These are phyloP conservation scores for Ziziphus jujuba DNA, from an alignment of 306 rosid genomes.

Conservation along the genomic window DNA sequence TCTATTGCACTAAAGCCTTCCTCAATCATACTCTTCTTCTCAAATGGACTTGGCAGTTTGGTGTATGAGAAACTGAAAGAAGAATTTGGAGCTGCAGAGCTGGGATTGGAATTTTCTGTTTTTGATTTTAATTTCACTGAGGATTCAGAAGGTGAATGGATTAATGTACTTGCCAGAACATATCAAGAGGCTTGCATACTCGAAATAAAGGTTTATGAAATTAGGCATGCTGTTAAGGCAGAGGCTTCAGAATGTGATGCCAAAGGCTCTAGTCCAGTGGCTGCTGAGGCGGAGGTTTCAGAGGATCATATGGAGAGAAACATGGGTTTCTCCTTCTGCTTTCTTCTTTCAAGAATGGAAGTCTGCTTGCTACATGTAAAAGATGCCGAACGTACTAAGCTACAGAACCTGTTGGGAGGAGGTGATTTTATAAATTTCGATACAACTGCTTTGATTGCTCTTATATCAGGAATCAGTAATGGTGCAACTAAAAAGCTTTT, in stretches of 20 bases:
- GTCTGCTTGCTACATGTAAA: constrained; percentile 19
- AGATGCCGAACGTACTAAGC: constrained; percentile 18
- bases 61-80: constrained; percentile 43
- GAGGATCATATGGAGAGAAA: constrained; percentile 19
- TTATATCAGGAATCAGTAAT: constrained; percentile 84
- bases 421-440: constrained; percentile 64
- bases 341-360: constrained; percentile 48
- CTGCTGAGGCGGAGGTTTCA: constrained; percentile 28
- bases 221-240: constrained; percentile 23
- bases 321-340: constrained; percentile 40
- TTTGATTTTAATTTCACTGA: constrained; percentile 47
- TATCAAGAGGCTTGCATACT: constrained; percentile 55
- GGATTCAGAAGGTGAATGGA: constrained; percentile 65
- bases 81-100: constrained; percentile 59
- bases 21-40: constrained; percentile 76
- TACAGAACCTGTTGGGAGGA: constrained; percentile 27
- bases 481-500: constrained; percentile 65
- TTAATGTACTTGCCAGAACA: constrained; percentile 52
- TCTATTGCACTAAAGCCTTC: constrained; percentile 65
- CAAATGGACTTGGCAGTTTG: constrained; percentile 48
- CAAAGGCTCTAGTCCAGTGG: constrained; percentile 24
- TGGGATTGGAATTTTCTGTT: constrained; percentile 45
- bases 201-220: constrained; percentile 46
- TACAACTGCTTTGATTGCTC: constrained; percentile 92
- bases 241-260: constrained; percentile 19